Base-by-base conservation (phyloP, 192 early-diverging fungal genomes). In the Mortierella alpina region DNA sequence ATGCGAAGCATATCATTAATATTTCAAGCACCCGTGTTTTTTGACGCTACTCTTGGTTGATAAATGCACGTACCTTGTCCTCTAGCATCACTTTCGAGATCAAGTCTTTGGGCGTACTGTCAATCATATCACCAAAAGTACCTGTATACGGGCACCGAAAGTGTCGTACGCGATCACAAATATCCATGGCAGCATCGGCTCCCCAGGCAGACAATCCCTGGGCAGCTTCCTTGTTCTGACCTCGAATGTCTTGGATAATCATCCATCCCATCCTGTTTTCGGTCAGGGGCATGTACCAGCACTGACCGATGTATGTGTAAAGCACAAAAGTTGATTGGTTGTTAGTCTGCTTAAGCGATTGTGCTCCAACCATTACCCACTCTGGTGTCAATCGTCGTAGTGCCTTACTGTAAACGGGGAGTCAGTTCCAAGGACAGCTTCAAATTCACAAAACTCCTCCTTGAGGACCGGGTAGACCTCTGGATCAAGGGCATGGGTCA, bases 31-130 rank as follows among this genome's bases (percentile, higher is more conserved):
- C 50, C 11, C n/a, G 11, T 51, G n/a, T 51, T 15, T 51, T n/a
- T 12, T 12, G 50, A 12, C 13, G n/a, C 50, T 15, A 51, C 1
- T n/a, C 50, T 51, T 4, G 15, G 8, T 55, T 22, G 14, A 6
- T 57, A 1, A 57, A 22, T 57, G 22, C n/a, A n/a, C 2, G 20
- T 68, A 75, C 73, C 51, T 75, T 75, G 18, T 75, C 73, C 20
- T 75, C 73, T 8, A 75, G 51, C 73, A 75, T 75, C 44, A 75
- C 59, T 22, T 75, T 75, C 50, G 65, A 57, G 58, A 75, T 75
- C 10, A 51, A 15, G 0, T 47, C 65, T n/a, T 60, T 67, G 18
- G 73, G 59, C 39, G 73, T 75, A 13, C 57, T 65, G n/a, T 75
- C 73, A 42, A 68, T 64, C 7, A 75, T 17, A 13, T 75, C 31